phyloP scores from a whole-genome alignment of 1,284 basidiomycete species.

The Malassezia psittaci region DNA sequence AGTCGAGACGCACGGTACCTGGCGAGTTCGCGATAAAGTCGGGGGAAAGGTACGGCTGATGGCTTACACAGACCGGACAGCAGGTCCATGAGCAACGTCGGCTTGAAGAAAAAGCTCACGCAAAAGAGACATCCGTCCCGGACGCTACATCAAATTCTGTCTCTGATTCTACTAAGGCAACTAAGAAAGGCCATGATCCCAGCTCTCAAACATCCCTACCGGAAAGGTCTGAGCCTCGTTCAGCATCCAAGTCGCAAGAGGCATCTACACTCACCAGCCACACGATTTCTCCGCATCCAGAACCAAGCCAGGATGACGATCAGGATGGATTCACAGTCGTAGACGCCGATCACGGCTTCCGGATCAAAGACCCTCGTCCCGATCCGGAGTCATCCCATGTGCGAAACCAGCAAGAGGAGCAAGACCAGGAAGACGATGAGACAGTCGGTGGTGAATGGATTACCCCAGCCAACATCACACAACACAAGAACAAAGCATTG shows the following conservation, averaged over 20 bases:
- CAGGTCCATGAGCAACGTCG: slow-evolving; percentile 22
- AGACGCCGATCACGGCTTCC: slow-evolving; percentile 1
- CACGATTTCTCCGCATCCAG: background rate
- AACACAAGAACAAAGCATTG: slow-evolving; percentile 79
- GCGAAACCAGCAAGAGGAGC: background rate
- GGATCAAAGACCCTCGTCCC: background rate
- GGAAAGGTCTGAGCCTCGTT: background rate
- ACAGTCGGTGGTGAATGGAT: slow-evolving; percentile 66
- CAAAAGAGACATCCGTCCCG: background rate
- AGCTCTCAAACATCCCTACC: background rate
- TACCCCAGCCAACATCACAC: slow-evolving; percentile 73
- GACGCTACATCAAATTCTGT: background rate
- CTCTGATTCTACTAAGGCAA: background rate
- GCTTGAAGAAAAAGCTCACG: slow-evolving; percentile 5
- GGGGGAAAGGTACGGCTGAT: slow-evolving; percentile 29
- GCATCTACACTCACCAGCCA: background rate
- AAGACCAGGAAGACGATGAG: slow-evolving; percentile 23
- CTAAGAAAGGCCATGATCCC: background rate
- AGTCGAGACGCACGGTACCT: slow-evolving; percentile 53
- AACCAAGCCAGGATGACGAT: background rate
- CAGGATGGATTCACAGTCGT: slow-evolving; percentile 11
- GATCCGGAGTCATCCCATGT: background rate
- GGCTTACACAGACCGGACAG: slow-evolving; percentile 23
- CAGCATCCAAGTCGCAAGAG: background rate
- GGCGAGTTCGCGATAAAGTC: slow-evolving; percentile 52